Conservation (phyloP, 306 rosid species). For the Vigna reflexopilosa region DNA sequence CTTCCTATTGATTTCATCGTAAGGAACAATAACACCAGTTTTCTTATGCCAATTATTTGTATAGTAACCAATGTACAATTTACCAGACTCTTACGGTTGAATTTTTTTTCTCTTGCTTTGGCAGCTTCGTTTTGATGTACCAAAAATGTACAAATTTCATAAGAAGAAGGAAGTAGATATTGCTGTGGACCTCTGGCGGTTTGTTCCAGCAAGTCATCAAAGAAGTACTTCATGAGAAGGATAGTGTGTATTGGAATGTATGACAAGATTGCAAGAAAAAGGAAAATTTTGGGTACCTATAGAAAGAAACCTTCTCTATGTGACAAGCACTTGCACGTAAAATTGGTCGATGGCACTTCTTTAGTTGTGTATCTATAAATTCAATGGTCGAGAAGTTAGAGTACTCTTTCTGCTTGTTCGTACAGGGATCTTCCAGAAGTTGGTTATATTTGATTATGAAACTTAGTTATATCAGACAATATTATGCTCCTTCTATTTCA, state of each 20-base stretch:
- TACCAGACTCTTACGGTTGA: slow-evolving; percentile 1
- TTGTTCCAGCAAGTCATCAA: slow-evolving; percentile 62
- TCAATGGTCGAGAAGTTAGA: slow-evolving; percentile 13
- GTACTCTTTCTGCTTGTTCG: neutral
- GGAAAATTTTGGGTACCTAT: neutral
- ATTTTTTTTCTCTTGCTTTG: slow-evolving; percentile 21
- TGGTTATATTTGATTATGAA: slow-evolving; percentile 22
- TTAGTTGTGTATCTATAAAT: slow-evolving; percentile 17
- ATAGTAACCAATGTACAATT: slow-evolving; percentile 16
- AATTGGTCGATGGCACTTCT: neutral
- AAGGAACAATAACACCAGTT: neutral
- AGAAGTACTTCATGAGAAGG: slow-evolving; percentile 35
- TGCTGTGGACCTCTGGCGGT: slow-evolving; percentile 94
- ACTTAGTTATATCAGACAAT: neutral
- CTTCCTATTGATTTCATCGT: neutral
- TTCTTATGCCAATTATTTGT: slow-evolving; percentile 16
- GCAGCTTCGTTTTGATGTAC: slow-evolving; percentile 86
- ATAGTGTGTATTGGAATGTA: slow-evolving; percentile 18
- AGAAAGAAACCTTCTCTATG: neutral
- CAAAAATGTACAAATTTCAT: slow-evolving; percentile 85
- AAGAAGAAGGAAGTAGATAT: slow-evolving; percentile 88
- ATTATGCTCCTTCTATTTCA: neutral
- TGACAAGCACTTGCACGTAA: slow-evolving; percentile 34
- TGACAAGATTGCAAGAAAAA: slow-evolving; percentile 28
- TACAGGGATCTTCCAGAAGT: slow-evolving; percentile 10